phyloP scores from a whole-genome alignment of 1,139 yeast genomes.

The Geotrichum fermentans region DNA sequence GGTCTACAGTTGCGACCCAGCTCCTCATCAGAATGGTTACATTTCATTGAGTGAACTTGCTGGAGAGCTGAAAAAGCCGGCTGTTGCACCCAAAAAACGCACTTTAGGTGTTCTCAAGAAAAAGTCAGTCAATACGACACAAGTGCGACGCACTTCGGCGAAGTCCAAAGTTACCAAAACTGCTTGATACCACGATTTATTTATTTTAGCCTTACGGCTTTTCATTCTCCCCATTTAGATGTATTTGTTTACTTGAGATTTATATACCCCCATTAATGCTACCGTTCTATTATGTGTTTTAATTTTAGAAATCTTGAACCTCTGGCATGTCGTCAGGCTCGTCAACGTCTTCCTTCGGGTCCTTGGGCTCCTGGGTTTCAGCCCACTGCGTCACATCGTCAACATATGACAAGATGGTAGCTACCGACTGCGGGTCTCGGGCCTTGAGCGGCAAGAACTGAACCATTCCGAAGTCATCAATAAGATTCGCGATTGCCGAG shows the following conservation, averaged over 20 bases:
- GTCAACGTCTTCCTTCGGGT: slow-evolving; percentile 76
- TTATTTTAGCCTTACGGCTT: not conserved
- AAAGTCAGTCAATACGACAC: slow-evolving; percentile 12
- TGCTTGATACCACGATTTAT: not conserved
- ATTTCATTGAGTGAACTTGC: not conserved
- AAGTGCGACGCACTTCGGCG: not conserved
- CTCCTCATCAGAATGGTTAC: not conserved
- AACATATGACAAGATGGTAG: slow-evolving; percentile 80
- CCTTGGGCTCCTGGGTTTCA: slow-evolving; percentile 94
- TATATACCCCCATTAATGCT: not conserved
- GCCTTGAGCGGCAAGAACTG: slow-evolving; percentile 90
- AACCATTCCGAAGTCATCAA: slow-evolving; percentile 97
- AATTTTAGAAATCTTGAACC: slow-evolving; percentile 6
- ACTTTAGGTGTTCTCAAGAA: slow-evolving; percentile 13
- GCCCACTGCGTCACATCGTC: slow-evolving; percentile 98
- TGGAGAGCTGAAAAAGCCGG: not conserved
- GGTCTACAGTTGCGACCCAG: not conserved
- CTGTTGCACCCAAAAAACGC: slow-evolving; percentile 1
- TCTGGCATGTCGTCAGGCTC: slow-evolving; percentile 30
- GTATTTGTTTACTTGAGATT: not conserved
- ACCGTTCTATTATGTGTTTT: not conserved
- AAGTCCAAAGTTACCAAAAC: slow-evolving; percentile 2
- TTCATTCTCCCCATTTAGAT: not conserved
- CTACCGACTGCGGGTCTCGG: slow-evolving; percentile 70
- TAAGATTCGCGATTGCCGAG: slow-evolving; percentile 72